Conservation (phyloP, 2,329 filamentous ascomycete genomes). For the Fusarium mundagurra region DNA sequence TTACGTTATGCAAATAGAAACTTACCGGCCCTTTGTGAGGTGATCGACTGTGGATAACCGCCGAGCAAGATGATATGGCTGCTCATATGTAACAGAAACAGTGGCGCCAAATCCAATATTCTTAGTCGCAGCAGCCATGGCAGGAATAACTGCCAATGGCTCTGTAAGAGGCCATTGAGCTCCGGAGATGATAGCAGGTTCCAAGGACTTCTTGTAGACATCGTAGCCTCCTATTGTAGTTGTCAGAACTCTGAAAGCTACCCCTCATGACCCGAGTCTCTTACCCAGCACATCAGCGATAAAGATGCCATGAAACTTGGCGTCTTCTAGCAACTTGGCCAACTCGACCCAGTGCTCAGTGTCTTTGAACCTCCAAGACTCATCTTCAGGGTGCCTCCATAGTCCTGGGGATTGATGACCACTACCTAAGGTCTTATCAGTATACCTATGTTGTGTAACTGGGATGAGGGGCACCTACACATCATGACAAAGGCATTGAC, state of each 20-base stretch:
- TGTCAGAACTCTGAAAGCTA: not conserved
- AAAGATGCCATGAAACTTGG: slow-evolving; percentile 73
- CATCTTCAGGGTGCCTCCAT: slow-evolving; percentile 71
- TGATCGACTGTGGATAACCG: slow-evolving; percentile 75
- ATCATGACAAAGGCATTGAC: slow-evolving; percentile 57
- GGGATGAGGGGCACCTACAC: slow-evolving; percentile 41
- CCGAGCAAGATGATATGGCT: slow-evolving; percentile 74
- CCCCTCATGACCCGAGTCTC: not conserved
- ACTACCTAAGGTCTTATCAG: slow-evolving; percentile 43
- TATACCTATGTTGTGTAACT: not conserved
- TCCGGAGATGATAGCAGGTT: slow-evolving; percentile 68
- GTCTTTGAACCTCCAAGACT: slow-evolving; percentile 69
- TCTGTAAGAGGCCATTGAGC: slow-evolving; percentile 79
- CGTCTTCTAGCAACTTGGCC: slow-evolving; percentile 67
- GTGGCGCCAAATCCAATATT: slow-evolving; percentile 77
- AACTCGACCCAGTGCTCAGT: slow-evolving; percentile 70
- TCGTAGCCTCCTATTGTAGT: slow-evolving; percentile 67
- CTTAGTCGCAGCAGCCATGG: slow-evolving; percentile 76
- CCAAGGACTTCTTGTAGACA: slow-evolving; percentile 71
- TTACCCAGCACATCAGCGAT: slow-evolving; percentile 71
- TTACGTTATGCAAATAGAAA: not conserved
- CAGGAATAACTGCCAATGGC: slow-evolving; percentile 70
- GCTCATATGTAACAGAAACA: slow-evolving; percentile 75
- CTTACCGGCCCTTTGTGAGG: slow-evolving; percentile 67
- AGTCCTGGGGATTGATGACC: slow-evolving; percentile 59